Percentiles rank a stretch among this genome's conserved stretches.
Conservation (phyloP, 345 rosid species). For the Melastoma malabathricum region DNA sequence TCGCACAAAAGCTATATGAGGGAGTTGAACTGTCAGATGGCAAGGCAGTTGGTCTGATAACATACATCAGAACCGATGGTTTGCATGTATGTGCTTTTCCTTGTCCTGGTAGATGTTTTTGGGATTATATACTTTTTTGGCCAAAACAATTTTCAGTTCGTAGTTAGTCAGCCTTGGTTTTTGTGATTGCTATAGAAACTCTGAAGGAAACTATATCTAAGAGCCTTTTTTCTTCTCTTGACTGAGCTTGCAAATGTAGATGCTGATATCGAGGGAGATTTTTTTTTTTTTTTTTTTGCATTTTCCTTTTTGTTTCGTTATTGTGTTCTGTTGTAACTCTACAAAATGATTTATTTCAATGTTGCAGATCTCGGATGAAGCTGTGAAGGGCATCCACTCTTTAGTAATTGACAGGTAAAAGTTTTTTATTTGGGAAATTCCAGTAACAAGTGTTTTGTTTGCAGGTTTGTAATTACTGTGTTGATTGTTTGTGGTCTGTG, state of each 20-base stretch:
- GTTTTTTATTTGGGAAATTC: neutral
- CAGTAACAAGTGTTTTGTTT: neutral
- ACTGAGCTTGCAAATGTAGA: too few species aligned
- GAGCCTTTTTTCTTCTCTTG: too few species aligned
- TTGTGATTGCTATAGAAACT: too few species aligned
- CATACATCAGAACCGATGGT: conserved; percentile 94
- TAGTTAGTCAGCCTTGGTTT: too few species aligned
- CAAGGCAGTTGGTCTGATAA: conserved; percentile 72
- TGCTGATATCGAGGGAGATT: too few species aligned
- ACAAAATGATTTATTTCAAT: conserved; percentile 7
- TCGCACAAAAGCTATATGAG: conserved; percentile 93
- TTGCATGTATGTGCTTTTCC: conserved; percentile 60
- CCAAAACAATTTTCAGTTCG: too few species aligned
- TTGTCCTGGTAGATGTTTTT: conserved; percentile 4
- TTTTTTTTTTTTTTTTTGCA: too few species aligned
- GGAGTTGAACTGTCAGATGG: conserved; percentile 68
- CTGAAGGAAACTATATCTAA: too few species aligned
- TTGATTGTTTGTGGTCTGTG: too few species aligned
- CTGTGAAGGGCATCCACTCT: conserved; percentile 58
- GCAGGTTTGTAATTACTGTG: neutral
- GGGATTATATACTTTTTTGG: neutral
- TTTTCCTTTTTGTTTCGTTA: too few species aligned
- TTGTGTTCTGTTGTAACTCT: too few species aligned
- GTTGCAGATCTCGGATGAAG: conserved; percentile 78
- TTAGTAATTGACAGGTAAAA: conserved; percentile 59